These are phyloP conservation scores for Wakefieldia striispora DNA, from an alignment of 768 basidiomycete species.

Conservation along the genomic window DNA sequence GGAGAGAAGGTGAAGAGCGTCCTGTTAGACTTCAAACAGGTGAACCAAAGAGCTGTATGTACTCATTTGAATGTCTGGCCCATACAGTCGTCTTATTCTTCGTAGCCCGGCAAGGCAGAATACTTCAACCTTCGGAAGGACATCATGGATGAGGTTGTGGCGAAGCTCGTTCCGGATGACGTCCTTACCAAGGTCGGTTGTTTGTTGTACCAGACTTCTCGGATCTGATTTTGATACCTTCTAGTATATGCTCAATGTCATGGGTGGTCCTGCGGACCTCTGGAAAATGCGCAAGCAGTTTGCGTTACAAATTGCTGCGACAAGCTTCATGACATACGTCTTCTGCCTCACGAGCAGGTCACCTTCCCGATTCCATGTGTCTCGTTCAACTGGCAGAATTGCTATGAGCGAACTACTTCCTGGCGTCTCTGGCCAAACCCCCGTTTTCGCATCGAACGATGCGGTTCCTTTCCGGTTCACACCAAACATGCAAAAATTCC, in stretches of 20 bases:
- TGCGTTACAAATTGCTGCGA: slow-evolving; percentile 81
- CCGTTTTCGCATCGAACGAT: slow-evolving; percentile 76
- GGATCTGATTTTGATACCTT: neutral
- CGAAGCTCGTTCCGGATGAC: slow-evolving; percentile 89
- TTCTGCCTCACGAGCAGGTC: slow-evolving; percentile 81
- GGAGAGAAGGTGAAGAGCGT: slow-evolving; percentile 82
- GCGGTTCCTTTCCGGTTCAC: slow-evolving; percentile 96
- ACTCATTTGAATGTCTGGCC: neutral
- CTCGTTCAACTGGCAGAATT: slow-evolving; percentile 84
- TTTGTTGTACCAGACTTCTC: neutral
- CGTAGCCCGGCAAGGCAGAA: slow-evolving; percentile 60
- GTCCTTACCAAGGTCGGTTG: slow-evolving; percentile 71
- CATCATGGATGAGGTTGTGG: slow-evolving; percentile 80
- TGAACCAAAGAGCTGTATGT: slow-evolving; percentile 40
- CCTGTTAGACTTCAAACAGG: slow-evolving; percentile 55
- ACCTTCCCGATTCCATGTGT: slow-evolving; percentile 84
- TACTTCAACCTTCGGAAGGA: slow-evolving; percentile 76
- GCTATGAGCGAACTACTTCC: slow-evolving; percentile 93
- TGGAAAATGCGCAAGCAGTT: slow-evolving; percentile 99
- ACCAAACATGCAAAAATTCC: slow-evolving; percentile 91
- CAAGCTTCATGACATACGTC: slow-evolving; percentile 89
- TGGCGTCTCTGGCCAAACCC: slow-evolving; percentile 48
- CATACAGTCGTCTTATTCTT: neutral
- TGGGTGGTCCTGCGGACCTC: slow-evolving; percentile 78
- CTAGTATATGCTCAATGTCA: slow-evolving; percentile 89